These are phyloP conservation scores for Caryopteris hybrid DNA, from an alignment of 305 asterid species.

Conservation along the genomic window DNA sequence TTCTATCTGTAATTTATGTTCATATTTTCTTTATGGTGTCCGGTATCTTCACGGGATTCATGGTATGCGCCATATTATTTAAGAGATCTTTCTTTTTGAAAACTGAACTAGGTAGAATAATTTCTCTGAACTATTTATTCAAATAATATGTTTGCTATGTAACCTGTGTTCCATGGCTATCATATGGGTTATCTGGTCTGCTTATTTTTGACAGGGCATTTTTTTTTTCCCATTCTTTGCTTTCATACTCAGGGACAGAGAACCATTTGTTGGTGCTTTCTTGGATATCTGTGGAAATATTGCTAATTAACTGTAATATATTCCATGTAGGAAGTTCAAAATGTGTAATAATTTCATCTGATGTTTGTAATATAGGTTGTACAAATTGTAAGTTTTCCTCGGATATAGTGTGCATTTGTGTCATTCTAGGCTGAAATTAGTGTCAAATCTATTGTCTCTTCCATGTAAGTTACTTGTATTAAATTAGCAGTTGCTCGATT, in stretches of 20 bases:
- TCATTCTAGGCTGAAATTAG: neutral
- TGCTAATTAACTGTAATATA: slow-evolving; percentile 30
- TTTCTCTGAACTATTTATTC: neutral
- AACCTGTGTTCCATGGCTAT: neutral
- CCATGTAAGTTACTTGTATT: neutral
- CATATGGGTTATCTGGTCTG: slow-evolving; percentile 16
- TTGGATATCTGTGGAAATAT: slow-evolving; percentile 42
- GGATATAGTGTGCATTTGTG: neutral
- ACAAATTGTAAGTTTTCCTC: neutral
- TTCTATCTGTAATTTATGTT: too few relatives aligned
- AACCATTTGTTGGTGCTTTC: slow-evolving; percentile 48
- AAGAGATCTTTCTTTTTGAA: neutral
- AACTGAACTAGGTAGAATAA: neutral
- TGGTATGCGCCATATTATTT: neutral
- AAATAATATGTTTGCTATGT: neutral
- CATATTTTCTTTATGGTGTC: neutral
- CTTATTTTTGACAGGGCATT: slow-evolving; percentile 44
- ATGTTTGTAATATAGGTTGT: neutral
- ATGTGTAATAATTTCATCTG: slow-evolving; percentile 25
- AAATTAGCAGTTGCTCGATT: neutral
- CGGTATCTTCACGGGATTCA: neutral
- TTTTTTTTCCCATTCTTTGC: slow-evolving; percentile 24
- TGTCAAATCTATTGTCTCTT: neutral
- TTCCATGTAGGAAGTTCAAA: slow-evolving; percentile 25
- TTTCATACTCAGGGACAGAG: slow-evolving; percentile 69